phyloP scores from a whole-genome alignment of 352 stramenopile genomes.

The Peronospora tabacina region DNA sequence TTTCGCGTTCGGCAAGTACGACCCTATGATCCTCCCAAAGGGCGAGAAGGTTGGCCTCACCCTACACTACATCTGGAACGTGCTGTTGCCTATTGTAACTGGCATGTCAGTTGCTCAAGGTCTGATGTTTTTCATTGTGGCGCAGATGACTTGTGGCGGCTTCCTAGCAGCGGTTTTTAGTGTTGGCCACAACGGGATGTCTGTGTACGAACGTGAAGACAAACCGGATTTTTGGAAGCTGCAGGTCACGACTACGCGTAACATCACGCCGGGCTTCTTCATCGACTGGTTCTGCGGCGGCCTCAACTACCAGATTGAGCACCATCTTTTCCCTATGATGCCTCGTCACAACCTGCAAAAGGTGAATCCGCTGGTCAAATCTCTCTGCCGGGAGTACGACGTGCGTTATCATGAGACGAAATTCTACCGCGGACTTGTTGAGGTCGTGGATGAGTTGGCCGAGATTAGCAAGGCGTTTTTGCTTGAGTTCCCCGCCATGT shows the following conservation, averaged over 20 bases:
- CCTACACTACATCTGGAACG: slow-evolving; percentile 90
- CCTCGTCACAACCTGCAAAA: slow-evolving; percentile 93
- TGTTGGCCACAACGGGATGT: slow-evolving; percentile 98
- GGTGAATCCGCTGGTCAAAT: slow-evolving; percentile 92
- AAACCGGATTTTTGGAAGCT: slow-evolving; percentile 98
- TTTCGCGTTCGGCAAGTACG: slow-evolving; percentile 75
- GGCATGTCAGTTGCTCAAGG: slow-evolving; percentile 64
- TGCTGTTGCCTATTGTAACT: slow-evolving; percentile 62
- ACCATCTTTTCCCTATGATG: slow-evolving; percentile 97
- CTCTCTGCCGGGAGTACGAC: slow-evolving; percentile 95
- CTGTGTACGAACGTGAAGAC: slow-evolving; percentile 91
- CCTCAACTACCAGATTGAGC: slow-evolving; percentile 98
- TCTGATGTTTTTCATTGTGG: slow-evolving; percentile 76
- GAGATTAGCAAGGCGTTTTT: slow-evolving; percentile 93
- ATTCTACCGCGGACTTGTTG: slow-evolving; percentile 88
- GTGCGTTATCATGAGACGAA: slow-evolving; percentile 95
- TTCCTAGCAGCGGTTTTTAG: slow-evolving; percentile 95
- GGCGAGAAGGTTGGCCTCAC: slow-evolving; percentile 65
- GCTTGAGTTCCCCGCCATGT: slow-evolving; percentile 97
- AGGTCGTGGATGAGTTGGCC: slow-evolving; percentile 92
- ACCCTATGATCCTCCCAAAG: slow-evolving; percentile 84
- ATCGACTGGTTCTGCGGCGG: slow-evolving; percentile 98
- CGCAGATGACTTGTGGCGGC: slow-evolving; percentile 89
- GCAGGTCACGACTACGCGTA: slow-evolving; percentile 96
- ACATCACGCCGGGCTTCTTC: slow-evolving; percentile 91